A percentile compares a stretch with the other conserved stretches of the same genome.
Conservation (phyloP, 441 rosid species). For the Flueggea neowawraea region DNA sequence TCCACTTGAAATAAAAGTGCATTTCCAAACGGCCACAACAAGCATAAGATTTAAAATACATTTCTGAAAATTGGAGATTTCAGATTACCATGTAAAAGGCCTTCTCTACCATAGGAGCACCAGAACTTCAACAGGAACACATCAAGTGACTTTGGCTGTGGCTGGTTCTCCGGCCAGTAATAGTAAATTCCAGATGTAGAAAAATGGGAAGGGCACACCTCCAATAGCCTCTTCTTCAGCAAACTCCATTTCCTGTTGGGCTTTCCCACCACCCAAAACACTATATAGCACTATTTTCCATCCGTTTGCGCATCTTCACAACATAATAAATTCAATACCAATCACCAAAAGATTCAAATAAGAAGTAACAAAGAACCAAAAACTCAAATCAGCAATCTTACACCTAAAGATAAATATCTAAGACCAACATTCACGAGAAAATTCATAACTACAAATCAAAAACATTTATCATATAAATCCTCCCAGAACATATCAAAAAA, state of each 20-base stretch:
- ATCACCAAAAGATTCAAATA: background rate
- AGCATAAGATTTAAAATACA: too few species aligned
- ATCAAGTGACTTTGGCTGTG: constrained; percentile 25
- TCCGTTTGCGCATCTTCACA: constrained; percentile 55
- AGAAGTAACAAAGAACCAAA: background rate
- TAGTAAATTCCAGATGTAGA: constrained; percentile 45
- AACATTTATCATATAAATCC: too few species aligned
- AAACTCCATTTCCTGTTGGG: constrained; percentile 48
- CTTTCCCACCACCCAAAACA: constrained; percentile 61
- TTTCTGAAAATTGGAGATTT: background rate
- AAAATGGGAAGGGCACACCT: constrained; percentile 57
- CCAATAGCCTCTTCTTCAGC: constrained; percentile 56
- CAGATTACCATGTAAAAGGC: constrained; percentile 48
- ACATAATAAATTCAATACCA: constrained; percentile 4
- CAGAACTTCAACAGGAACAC: constrained; percentile 66
- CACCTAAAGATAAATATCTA: too few species aligned
- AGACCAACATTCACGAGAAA: too few species aligned
- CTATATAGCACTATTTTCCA: constrained; percentile 68
- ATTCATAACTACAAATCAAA: too few species aligned
- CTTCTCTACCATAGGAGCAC: constrained; percentile 51
- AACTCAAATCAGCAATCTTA: constrained; percentile 1
- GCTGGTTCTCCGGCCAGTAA: constrained; percentile 35
- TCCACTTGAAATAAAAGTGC: too few species aligned
- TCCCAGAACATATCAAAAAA: too few species aligned
- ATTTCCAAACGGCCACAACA: too few species aligned